Conservation (phyloP, 805 yeast genomes). For the Saturnispora galanensis region DNA sequence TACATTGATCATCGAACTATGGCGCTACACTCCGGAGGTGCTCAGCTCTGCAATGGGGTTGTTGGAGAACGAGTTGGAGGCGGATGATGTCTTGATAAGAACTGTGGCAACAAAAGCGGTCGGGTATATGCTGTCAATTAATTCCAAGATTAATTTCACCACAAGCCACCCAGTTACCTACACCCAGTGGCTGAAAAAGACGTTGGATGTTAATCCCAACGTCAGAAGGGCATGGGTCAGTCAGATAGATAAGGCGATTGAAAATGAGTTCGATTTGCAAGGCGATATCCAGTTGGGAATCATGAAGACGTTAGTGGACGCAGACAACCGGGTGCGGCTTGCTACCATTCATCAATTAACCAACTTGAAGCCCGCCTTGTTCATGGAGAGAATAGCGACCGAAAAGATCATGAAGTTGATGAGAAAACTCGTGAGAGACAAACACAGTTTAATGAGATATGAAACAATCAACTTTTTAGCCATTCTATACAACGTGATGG, state of each 20-base stretch:
- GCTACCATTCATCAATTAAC: conserved; percentile 46
- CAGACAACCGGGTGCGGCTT: conserved; percentile 63
- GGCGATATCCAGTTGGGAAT: conserved; percentile 48
- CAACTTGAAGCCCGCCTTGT: conserved; percentile 34
- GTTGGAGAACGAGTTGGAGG: conserved; percentile 68
- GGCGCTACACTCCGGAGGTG: conserved; percentile 72
- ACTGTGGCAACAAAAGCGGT: conserved; percentile 62
- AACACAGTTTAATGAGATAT: conserved; percentile 52
- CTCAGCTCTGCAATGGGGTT: conserved; percentile 67
- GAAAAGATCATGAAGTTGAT: conserved; percentile 43
- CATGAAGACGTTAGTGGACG: conserved; percentile 60
- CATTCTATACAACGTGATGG: conserved; percentile 37
- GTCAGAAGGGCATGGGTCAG: conserved; percentile 69
- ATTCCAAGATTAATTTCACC: conserved; percentile 45
- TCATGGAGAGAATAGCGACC: conserved; percentile 40
- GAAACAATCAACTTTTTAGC: conserved; percentile 48
- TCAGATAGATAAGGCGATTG: conserved; percentile 40
- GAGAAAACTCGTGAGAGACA: conserved; percentile 62
- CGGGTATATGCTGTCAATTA: conserved; percentile 48
- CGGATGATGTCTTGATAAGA: conserved; percentile 56
- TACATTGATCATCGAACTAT: conserved; percentile 50
- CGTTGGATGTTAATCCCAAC: conserved; percentile 52
- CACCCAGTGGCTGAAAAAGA: conserved; percentile 64
- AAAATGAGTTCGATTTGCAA: conserved; percentile 34
- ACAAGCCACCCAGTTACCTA: conserved; percentile 51